A percentile compares a stretch with the other conserved stretches of the same genome.
phyloP scores from a whole-genome alignment of 2,329 filamentous ascomycete genomes.

The Ceratocystis eucalypticola region DNA sequence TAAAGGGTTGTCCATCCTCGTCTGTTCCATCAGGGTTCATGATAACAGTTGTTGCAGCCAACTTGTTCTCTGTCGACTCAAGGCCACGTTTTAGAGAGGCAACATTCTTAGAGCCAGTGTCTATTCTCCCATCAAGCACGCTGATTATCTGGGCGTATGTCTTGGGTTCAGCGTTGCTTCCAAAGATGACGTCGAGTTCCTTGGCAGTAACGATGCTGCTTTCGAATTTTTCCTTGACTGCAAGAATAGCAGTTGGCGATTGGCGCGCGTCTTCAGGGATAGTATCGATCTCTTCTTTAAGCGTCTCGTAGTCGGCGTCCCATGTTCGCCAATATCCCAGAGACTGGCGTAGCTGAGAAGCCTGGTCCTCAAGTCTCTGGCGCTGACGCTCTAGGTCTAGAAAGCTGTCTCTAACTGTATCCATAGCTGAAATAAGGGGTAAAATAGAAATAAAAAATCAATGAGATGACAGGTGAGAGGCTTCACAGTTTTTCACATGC shows the following conservation, averaged over 20 bases:
- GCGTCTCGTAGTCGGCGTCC: constrained; percentile 80
- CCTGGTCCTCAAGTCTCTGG: constrained; percentile 58
- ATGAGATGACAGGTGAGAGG: neutral
- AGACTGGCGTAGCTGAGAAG: constrained; percentile 54
- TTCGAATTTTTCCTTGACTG: constrained; percentile 45
- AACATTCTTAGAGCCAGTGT: constrained; percentile 18
- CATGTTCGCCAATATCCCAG: constrained; percentile 81
- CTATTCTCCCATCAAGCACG: constrained; percentile 32
- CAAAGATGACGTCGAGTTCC: constrained; percentile 38
- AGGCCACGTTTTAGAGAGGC: constrained; percentile 28
- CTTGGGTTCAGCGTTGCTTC: constrained; percentile 22
- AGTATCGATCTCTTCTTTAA: constrained; percentile 66
- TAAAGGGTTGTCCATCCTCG: constrained; percentile 47
- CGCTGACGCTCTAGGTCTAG: constrained; percentile 62
- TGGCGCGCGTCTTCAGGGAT: constrained; percentile 34
- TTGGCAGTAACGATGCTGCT: constrained; percentile 49
- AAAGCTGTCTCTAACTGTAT: constrained; percentile 37
- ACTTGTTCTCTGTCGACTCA: constrained; percentile 52
- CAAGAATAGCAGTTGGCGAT: constrained; percentile 37
- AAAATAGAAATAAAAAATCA: neutral
- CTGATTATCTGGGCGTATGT: constrained; percentile 41
- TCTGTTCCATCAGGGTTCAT: constrained; percentile 24
- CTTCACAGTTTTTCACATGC: constrained; percentile 6
- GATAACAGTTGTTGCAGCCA: constrained; percentile 18
- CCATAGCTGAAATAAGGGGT: constrained; percentile 27